A percentile compares a stretch with the other conserved stretches of the same genome.
These are phyloP conservation scores for Plasmopara halstedii DNA, from an alignment of 352 stramenopile species.

Conservation along the genomic window DNA sequence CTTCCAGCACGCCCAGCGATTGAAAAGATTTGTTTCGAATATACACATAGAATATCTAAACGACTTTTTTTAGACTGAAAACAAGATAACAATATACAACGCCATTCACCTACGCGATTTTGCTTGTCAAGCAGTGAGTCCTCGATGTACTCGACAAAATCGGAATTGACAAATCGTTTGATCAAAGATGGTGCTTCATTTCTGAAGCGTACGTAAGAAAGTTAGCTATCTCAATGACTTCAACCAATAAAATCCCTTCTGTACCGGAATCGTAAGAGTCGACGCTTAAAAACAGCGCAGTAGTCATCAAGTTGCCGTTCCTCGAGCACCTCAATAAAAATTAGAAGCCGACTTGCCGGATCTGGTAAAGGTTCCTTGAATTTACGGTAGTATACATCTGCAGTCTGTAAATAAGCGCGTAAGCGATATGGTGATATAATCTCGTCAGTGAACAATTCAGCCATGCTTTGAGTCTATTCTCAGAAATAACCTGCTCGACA, in stretches of 20 bases:
- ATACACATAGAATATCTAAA: slow-evolving; percentile 73
- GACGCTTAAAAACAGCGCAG: slow-evolving; percentile 50
- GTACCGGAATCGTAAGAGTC: slow-evolving; percentile 49
- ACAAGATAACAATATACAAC: not conserved
- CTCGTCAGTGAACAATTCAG: not conserved
- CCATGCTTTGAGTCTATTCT: not conserved
- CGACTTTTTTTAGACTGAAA: not conserved
- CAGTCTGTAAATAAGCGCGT: slow-evolving; percentile 20
- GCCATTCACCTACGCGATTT: slow-evolving; percentile 43
- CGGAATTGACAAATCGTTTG: slow-evolving; percentile 63
- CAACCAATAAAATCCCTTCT: not conserved
- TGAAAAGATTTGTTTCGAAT: slow-evolving; percentile 68
- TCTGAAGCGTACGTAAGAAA: slow-evolving; percentile 11
- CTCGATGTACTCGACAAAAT: slow-evolving; percentile 73
- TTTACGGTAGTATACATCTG: slow-evolving; percentile 69
- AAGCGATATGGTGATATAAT: not conserved
- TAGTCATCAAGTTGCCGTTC: slow-evolving; percentile 47
- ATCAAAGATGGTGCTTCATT: slow-evolving; percentile 72
- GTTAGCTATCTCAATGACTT: not conserved
- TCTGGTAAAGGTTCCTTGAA: slow-evolving; percentile 75
- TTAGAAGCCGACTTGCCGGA: slow-evolving; percentile 37
- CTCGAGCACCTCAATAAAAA: slow-evolving; percentile 35
- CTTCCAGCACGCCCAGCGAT: slow-evolving; percentile 59
- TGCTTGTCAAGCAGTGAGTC: slow-evolving; percentile 65
- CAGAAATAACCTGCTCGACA: slow-evolving; percentile 42